A percentile compares a stretch with the other conserved stretches of the same genome.
Conservation (phyloP, 2,329 filamentous ascomycete genomes). For the Colletotrichum sp. region DNA sequence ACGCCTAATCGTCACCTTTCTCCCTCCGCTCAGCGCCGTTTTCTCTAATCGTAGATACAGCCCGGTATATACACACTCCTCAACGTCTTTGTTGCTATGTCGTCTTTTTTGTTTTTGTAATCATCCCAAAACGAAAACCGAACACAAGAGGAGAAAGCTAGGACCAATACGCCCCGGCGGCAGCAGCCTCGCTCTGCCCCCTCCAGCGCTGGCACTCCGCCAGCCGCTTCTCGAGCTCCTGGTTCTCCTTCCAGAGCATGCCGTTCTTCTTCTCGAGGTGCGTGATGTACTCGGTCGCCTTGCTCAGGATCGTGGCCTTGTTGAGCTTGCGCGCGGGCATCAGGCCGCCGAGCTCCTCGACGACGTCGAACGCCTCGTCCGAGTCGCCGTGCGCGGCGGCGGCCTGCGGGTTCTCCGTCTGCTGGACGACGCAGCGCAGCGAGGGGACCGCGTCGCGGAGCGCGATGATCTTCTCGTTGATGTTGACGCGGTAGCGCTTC, state of each 20-base stretch:
- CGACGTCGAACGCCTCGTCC: conserved; percentile 25
- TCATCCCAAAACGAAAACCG: not conserved
- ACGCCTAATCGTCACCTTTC: not conserved
- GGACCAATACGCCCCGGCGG: not conserved
- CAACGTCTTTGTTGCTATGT: not conserved
- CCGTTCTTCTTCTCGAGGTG: conserved; percentile 40
- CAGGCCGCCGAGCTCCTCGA: conserved; percentile 33
- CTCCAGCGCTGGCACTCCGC: conserved; percentile 16
- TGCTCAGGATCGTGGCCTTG: conserved; percentile 47
- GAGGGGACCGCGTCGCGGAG: conserved; percentile 71
- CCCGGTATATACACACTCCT: not conserved
- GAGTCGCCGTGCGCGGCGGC: conserved; percentile 26
- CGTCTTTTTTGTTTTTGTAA: not conserved
- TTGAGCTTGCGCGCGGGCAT: conserved; percentile 44
- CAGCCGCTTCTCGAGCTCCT: conserved; percentile 32
- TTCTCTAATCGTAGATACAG: not conserved
- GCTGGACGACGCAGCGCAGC: conserved; percentile 41
- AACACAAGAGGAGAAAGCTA: not conserved
- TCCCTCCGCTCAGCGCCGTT: not conserved
- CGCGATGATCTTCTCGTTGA: conserved; percentile 83
- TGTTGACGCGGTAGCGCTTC: conserved; percentile 82
- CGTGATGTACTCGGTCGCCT: conserved; percentile 42
- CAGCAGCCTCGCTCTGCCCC: conserved; percentile 3
- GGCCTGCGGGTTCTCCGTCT: conserved; percentile 27
- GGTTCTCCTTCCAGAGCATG: conserved; percentile 35